Base-by-base conservation (phyloP, 2,329 filamentous ascomycete species). In the Leptographium wingfieldii region DNA sequence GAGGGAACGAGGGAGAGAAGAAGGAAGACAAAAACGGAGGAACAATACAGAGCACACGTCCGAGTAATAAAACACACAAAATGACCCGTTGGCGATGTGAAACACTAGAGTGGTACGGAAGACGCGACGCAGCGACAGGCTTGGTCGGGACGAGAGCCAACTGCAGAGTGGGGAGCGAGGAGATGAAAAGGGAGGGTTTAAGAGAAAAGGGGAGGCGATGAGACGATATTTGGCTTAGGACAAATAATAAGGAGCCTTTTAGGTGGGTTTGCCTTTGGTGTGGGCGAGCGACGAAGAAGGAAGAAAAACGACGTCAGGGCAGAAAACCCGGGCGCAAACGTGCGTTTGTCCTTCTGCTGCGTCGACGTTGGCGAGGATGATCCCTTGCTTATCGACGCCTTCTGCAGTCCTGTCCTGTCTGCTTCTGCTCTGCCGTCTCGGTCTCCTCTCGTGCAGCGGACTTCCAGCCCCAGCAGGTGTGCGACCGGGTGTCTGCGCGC, bases 201-300 rank as follows among this genome's bases (percentile, higher is more conserved):
- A 29, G 27, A 16, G 19, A 58, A 58, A 58, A 52, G 33, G 48
- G 48, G 46, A 52, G 56, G 56, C 56, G 48, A 58, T 58, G 48
- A 58, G 56, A 58, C 48, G 56, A 58, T 52, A 53, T 58, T 58
- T 58, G 56, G 56, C 6, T 12, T 51, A 48, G 40, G 31, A 27
- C 55, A 27, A 40, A 31, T 19, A 16, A 43, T 29, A 35, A 43
- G 40, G 55, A 56, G 14, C 55, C 19, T 49, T 49, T 49, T 49
- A 49, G 55, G 55, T 31, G 33, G 56, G 27, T n/a, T 31, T 33
- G 11, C 25, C 19, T 31, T 7, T 31, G 22, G 25, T 16, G 22
- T 25, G 22, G 38, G 27, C 25, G 38, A 19, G 33, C 22, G 22
- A 22, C 2, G 51, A 27, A 14, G 29, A 19, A 35, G 16, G 31